Percentiles rank a stretch among this genome's conserved stretches.
Evolutionary conservation across 2,329 filamentous ascomycete species (phyloP).

Genomic region (Xylaria sp.): DNA sequence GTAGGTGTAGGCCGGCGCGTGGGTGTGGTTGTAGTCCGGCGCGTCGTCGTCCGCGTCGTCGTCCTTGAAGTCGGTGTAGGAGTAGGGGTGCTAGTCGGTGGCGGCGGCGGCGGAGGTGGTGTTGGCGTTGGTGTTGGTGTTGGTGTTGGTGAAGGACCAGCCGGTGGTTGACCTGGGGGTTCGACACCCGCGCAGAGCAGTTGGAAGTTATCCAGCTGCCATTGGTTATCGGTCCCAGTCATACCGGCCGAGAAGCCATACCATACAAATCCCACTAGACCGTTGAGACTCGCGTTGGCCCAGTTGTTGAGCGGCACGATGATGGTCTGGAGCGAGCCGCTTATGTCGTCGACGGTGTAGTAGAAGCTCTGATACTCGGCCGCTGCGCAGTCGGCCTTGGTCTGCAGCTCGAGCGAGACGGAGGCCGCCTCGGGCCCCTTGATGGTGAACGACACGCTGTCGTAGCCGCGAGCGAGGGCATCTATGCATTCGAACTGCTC

Average conservation of each 20-base stretch:
- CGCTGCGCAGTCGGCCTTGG: conserved; percentile 39
- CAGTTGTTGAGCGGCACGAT: conserved; percentile 61
- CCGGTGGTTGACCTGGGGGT: conserved; percentile 34
- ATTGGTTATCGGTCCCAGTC: conserved; percentile 53
- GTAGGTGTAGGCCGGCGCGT: background rate
- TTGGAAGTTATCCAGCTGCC: conserved; percentile 61
- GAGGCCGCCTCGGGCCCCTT: conserved; percentile 49
- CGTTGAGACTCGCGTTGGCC: conserved; percentile 61
- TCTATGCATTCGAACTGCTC: conserved; percentile 47
- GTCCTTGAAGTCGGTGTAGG: background rate
- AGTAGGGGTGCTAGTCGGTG: background rate
- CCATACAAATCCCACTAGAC: conserved; percentile 58
- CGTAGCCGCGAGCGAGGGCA: conserved; percentile 38
- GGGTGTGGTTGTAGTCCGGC: background rate
- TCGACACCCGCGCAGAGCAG: conserved; percentile 54
- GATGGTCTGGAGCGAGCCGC: conserved; percentile 61
- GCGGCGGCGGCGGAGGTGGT: background rate
- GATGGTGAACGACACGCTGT: conserved; percentile 46
- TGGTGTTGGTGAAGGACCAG: background rate
- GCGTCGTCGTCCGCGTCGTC: no score
- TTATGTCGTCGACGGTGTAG: conserved; percentile 58
- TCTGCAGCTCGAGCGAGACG: conserved; percentile 48
- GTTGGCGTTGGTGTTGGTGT: background rate
- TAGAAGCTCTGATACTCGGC: conserved; percentile 54
- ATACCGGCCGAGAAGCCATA: conserved; percentile 49